A percentile compares a stretch with the other conserved stretches of the same genome.
Evolutionary conservation across 2,329 filamentous ascomycete species (phyloP).

Genomic region (Apiospora rasikravindrae): DNA sequence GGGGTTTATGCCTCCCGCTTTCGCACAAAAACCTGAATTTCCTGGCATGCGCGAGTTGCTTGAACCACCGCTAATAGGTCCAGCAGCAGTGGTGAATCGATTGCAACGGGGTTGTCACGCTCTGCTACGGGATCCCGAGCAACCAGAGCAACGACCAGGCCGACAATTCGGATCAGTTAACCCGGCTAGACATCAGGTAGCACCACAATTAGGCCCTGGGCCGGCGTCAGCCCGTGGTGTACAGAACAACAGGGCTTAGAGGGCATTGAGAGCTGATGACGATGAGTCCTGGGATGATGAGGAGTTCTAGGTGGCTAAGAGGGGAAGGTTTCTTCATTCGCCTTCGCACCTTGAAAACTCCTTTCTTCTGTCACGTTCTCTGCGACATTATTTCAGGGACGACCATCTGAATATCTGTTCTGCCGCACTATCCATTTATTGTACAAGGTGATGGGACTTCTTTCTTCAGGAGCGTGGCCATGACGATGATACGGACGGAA

Average conservation of each 20-base stretch:
- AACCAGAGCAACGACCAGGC: neutral
- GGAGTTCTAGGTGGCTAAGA: neutral
- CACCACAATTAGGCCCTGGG: neutral
- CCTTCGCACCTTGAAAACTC: neutral
- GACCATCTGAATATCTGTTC: neutral
- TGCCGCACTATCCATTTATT: neutral
- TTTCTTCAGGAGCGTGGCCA: neutral
- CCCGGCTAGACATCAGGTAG: neutral
- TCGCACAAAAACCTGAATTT: neutral
- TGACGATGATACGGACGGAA: neutral
- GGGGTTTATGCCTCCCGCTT: neutral
- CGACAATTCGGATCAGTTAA: neutral
- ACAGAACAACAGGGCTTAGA: conserved; percentile 8
- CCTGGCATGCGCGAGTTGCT: neutral
- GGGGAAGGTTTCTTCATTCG: neutral
- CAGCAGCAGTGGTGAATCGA: neutral
- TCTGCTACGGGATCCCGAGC: neutral
- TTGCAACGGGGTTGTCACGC: neutral
- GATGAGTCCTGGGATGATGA: neutral
- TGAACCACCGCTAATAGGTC: neutral
- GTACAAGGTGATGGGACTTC: neutral
- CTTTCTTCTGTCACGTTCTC: neutral
- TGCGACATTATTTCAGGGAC: neutral
- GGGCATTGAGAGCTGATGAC: neutral
- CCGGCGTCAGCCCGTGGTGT: neutral